Evolutionary conservation across 306 rosid genomes (phyloP), one percentile per base, ranked within the genome.

Genomic region (Bauhinia variegata): DNA sequence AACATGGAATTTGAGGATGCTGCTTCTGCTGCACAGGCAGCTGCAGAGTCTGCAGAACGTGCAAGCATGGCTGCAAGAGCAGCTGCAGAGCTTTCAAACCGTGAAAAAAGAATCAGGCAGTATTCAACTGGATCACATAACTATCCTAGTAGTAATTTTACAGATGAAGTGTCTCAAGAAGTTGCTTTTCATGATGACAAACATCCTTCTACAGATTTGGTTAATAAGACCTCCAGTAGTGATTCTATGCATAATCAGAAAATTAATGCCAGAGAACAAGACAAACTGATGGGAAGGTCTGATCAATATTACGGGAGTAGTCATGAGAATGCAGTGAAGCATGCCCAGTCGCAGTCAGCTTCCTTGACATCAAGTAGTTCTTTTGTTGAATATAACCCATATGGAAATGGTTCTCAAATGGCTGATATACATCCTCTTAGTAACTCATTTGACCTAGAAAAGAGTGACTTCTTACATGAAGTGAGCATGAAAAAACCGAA

Each of bases 41-140:
- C 99, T 62, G 97, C 99, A 59, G 97, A 90, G 77, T 88, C 99
- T 65, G 99, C 99, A 4, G 97, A 93, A 71, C 87, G 14, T 43
- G 99, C 99, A 46, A 84, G 91, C 75, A 64, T 84, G 83, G 99
- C 99, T 76, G 99, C 99, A 55, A 83, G 96, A 78, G 99, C 99
- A 78, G 99, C 99, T 75, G 99, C 95, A n/a, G 96, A 88, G 70
- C 88, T 90, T 63, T 86, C 97, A 68, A 90, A 82, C 68, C 82
- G 78, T 63, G 89, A 68, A 59, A 78, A 76, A 49, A 64, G 80
- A 19, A 54, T 43, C 9, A 46, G 64, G 73, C 83, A 84, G 69
- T 63, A 71, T 57, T 68, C 87, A 38, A 67, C 60, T 13, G 85
- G 64, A 63, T 70, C 75, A 17, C 75, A 8, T 12, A 60, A 54